Evolutionary conservation across 1,284 basidiomycete genomes (phyloP).

Genomic region (Vanrija humicola): DNA sequence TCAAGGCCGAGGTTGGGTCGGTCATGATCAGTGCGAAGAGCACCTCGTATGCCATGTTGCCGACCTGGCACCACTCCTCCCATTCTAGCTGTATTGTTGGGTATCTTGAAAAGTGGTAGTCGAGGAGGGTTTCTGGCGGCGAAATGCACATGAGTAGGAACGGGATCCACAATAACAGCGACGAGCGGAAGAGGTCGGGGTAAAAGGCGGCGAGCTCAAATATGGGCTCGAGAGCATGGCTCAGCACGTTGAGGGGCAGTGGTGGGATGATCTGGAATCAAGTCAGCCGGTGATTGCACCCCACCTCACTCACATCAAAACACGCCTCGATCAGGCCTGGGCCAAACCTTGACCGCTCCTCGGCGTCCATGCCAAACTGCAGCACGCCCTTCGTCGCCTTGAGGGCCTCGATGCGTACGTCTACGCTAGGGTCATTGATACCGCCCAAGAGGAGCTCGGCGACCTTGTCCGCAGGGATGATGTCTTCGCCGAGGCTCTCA

Average conservation of each 20-base stretch:
- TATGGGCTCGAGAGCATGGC: constrained; percentile 56
- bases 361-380: constrained; percentile 26
- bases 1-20: constrained; percentile 19
- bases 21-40: constrained; percentile 35
- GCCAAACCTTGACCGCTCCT: constrained; percentile 30
- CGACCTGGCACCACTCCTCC: constrained; percentile 74
- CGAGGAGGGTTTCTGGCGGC: constrained; percentile 22
- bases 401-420: constrained; percentile 41
- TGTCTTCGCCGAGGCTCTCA: constrained; percentile 24
- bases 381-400: constrained; percentile 36
- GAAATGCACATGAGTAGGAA: constrained; percentile 53
- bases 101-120: constrained; percentile 28
- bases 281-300: neutral
- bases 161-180: constrained; percentile 61
- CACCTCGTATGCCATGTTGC: constrained; percentile 49
- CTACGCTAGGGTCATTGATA: constrained; percentile 36
- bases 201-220: constrained; percentile 67
- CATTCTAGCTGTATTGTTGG: constrained; percentile 43
- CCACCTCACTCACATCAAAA: constrained; percentile 25
- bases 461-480: constrained; percentile 26
- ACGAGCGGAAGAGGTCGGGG: constrained; percentile 61
- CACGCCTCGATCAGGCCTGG: constrained; percentile 23
- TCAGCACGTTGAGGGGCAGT: constrained; percentile 26
- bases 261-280: constrained; percentile 8
- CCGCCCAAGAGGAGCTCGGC: constrained; percentile 36